Evolutionary conservation across 371 early-diverging fungal species (phyloP).

Genomic region (Lichtheimia hyalospora): DNA sequence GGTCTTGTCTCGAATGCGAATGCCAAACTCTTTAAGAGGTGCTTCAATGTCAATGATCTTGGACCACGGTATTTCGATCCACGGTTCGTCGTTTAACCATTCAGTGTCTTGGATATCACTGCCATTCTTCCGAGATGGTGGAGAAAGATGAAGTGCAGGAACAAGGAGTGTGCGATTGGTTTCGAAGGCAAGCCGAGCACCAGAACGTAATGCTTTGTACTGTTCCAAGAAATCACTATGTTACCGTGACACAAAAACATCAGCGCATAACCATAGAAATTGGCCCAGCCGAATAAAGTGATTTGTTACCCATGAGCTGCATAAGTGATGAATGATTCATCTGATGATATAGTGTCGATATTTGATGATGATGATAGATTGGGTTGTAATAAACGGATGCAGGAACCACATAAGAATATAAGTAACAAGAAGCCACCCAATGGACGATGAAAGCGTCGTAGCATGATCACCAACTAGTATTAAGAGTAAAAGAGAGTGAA

Average conservation of each 20-base stretch:
- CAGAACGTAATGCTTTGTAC: conserved; percentile 31
- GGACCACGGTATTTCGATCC: conserved; percentile 19
- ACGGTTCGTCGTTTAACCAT: not conserved
- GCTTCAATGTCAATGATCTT: conserved; percentile 9
- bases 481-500: not conserved
- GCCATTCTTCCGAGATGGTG: no score
- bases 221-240: conserved; percentile 20
- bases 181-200: conserved; percentile 27
- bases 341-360: no score
- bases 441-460: conserved; percentile 6
- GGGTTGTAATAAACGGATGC: no score
- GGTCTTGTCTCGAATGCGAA: conserved; percentile 14
- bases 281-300: no score
- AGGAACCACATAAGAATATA: not conserved
- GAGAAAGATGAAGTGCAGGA: conserved; percentile 22
- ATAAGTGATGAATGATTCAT: no score
- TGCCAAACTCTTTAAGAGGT: conserved; percentile 6
- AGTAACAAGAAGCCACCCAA: not conserved
- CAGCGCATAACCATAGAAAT: no score
- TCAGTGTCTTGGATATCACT: not conserved
- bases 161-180: conserved; percentile 32
- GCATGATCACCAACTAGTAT: not conserved
- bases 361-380: no score
- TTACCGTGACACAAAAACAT: no score
- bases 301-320: no score